A percentile compares a stretch with the other conserved stretches of the same genome.
Conservation (phyloP, 768 basidiomycete genomes). For the Auricularia cornea region DNA sequence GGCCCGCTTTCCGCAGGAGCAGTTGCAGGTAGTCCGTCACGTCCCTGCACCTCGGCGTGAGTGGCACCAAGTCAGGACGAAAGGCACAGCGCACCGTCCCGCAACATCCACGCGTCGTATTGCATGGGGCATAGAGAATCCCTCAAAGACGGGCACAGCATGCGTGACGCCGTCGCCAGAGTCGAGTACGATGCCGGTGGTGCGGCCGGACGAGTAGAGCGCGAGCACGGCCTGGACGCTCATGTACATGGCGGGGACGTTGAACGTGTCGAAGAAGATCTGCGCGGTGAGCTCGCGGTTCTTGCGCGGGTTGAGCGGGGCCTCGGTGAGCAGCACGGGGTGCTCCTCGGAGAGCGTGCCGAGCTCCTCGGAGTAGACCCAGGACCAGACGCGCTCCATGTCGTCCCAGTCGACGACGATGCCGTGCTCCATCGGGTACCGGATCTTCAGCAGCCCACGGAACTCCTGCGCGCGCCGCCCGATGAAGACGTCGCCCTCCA, state of each 20-base stretch:
- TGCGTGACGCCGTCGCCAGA: slow-evolving; percentile 99
- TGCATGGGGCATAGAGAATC: slow-evolving; percentile 98
- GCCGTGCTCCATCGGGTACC: slow-evolving; percentile 99
- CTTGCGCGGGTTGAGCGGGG: slow-evolving; percentile 90
- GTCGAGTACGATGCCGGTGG: slow-evolving; percentile 98
- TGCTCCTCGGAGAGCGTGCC: slow-evolving; percentile 98
- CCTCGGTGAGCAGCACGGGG: slow-evolving; percentile 94
- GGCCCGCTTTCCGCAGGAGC: slow-evolving; percentile 86
- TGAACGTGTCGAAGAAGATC: slow-evolving; percentile 99
- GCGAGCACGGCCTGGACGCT: slow-evolving; percentile 96
- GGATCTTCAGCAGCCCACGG: slow-evolving; percentile 91
- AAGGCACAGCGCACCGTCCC: slow-evolving; percentile 54
- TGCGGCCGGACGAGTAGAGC: slow-evolving; percentile 96
- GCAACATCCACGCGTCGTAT: slow-evolving; percentile 94
- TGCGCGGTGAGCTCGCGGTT: slow-evolving; percentile 96
- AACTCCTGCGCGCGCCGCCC: slow-evolving; percentile 93
- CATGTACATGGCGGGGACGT: slow-evolving; percentile 93
- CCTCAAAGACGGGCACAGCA: slow-evolving; percentile 97
- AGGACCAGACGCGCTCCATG: slow-evolving; percentile 99
- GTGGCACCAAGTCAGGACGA: not conserved
- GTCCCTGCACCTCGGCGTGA: slow-evolving; percentile 48
- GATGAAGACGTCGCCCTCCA: slow-evolving; percentile 95
- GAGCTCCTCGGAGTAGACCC: slow-evolving; percentile 94
- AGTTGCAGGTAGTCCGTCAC: slow-evolving; percentile 95
- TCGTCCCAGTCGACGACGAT: slow-evolving; percentile 99